Base-by-base conservation (phyloP, 2,329 filamentous ascomycete genomes). In the Hortaea sp. region DNA sequence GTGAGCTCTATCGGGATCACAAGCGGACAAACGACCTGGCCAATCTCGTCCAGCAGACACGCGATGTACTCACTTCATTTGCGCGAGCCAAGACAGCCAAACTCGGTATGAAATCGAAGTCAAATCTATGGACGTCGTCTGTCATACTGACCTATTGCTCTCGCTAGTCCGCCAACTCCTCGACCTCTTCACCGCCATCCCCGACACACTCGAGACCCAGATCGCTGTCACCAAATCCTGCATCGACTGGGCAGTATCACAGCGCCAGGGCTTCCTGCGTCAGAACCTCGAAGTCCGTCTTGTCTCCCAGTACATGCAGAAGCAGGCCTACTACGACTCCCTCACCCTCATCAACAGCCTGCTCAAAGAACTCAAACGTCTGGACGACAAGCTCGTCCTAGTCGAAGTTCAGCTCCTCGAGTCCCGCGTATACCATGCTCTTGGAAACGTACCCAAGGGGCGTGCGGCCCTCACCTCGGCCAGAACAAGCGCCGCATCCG, bases 11-110 rank as follows among this genome's bases (percentile, higher is more conserved):
- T 69, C 80, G 88, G 57, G 88, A 95, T 69, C 80, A 86, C 70
- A 86, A 85, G 81, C 85, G 69, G 68, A 82, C 73, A 58, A 76
- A 92, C 63, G 86, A 94, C 61, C 81, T 98, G 50, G 87, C 94
- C 52, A 82, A 88, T 60, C 78, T 98, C 55, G 84, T 98, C 60
- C 89, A 84, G 63, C 86, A 87, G 66, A 95, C 88, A 68, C 81
- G 90, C 63, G 85, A 85, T 55, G 85, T 92, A 39, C 81, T 98
- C 55, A 95, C 90, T 48, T 92, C 87, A 53, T 97, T 98, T 68
- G 92, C 92, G 55, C 95, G 97, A 76, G 92, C 94, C 52, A 98
- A 98, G 79, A 97, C 92, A 30, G 87, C 92, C 47, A 98, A 98
- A 72, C 76, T 98, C 52, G 88, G 92, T 97, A 43, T 45, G 46